A percentile compares a stretch with the other conserved stretches of the same genome.
These are phyloP conservation scores for Syzygium malaccense DNA, from an alignment of 441 rosid species.

Conservation along the genomic window DNA sequence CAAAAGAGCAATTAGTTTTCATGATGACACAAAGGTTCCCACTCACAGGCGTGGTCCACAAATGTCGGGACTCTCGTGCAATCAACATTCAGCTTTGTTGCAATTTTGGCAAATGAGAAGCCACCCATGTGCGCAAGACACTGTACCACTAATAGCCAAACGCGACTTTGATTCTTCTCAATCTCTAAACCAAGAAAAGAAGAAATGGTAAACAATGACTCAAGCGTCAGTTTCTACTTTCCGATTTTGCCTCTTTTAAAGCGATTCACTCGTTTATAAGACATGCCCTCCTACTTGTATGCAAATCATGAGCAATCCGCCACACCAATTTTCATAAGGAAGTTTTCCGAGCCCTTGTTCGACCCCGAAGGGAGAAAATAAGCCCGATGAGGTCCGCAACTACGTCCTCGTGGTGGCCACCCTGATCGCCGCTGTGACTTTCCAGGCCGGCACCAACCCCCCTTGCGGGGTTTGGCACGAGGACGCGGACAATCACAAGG, in stretches of 20 bases:
- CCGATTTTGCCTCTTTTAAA: not conserved
- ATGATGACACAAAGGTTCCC: not conserved
- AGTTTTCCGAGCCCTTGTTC: not conserved
- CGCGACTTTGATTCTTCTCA: not conserved
- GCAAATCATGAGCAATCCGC: not conserved
- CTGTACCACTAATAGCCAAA: not conserved
- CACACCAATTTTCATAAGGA: not conserved
- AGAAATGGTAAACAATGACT: not conserved
- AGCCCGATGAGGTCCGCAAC: not conserved
- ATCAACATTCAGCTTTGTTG: not conserved
- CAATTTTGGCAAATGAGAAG: not conserved
- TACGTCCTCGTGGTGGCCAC: not conserved
- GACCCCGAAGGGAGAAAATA: not conserved
- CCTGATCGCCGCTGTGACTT: slow-evolving; percentile 8
- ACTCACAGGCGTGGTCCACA: not conserved
- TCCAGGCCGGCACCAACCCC: slow-evolving; percentile 11
- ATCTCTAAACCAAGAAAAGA: not conserved
- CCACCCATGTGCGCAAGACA: not conserved
- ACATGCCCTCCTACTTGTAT: not conserved
- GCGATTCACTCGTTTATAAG: not conserved
- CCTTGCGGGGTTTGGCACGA: slow-evolving; percentile 9
- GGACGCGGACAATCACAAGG: not conserved
- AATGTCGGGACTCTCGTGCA: not conserved
- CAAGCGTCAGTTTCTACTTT: not conserved
- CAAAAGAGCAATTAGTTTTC: not conserved